Evolutionary conservation across 2,329 filamentous ascomycete genomes (phyloP), one percentile per base, ranked within the genome.

Genomic region (Monosporascus sp.): DNA sequence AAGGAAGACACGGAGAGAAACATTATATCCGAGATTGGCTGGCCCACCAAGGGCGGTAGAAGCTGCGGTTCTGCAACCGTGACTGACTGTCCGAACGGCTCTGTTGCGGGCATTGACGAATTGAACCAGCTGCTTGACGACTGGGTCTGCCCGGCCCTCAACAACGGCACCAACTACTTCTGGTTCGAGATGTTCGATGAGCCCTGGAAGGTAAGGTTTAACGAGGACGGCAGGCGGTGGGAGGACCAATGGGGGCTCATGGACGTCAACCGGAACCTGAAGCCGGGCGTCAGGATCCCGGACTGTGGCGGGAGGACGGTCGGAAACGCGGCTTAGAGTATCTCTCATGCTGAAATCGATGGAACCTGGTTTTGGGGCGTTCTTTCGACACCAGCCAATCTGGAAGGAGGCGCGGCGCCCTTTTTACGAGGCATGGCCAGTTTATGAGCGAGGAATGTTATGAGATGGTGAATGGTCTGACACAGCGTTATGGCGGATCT

Each of bases 101-200:
- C 88, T 2, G 86, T 96, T 2, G 93, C 92, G 0, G 88, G 90
- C 22, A 78, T 97, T 45, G 74, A 83, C 19, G 84, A 91, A 68
- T 77, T 97, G 75, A 97, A 97, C 67, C 78, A 76, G n/a, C 91
- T 97, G 64, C 86, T 97, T 83, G 76, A 84, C 2, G 82, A 84
- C 58, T 97, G 89, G 87, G 85, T 97, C 0, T 97, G 93, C 69
- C 78, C 84, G 50, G 85, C 88, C 11, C 72, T 97, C 58, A 75
- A 75, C 24, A 96, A 96, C 64, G 88, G 86, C 46, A 97, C 91
- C 2, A 85, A 95, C 60, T 97, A 96, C 70, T 97, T 97, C 68
- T 97, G 93, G 93, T 97, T 97, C 69, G 89, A 92, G 67, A 91
- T 91, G 9, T 97, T 97, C 68, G 93, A 97, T 68, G 93, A 97